Percentiles rank a stretch among this genome's conserved stretches.
phyloP scores from a whole-genome alignment of 2,329 filamentous ascomycete species.

The Aurifilum marmelostoma region DNA sequence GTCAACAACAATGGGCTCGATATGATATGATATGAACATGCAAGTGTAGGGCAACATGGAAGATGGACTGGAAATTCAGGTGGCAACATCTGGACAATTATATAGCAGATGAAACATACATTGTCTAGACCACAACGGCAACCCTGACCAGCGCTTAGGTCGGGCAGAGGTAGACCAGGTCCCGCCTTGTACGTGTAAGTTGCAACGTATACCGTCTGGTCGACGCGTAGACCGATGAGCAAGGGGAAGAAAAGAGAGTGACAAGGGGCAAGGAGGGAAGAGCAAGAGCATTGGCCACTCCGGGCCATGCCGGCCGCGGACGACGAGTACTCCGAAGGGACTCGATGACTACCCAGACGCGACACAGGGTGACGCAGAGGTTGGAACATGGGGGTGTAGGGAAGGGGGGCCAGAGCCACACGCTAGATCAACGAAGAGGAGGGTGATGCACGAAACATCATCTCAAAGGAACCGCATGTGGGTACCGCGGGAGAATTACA shows the following conservation, averaged over 20 bases:
- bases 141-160: slow-evolving; percentile 6
- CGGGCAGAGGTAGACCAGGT: slow-evolving; percentile 14
- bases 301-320: slow-evolving; percentile 21
- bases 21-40: slow-evolving; percentile 2
- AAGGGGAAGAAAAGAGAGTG: not conserved
- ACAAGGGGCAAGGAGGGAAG: not conserved
- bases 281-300: slow-evolving; percentile 1
- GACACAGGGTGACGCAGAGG: slow-evolving; percentile 29
- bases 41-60: not conserved
- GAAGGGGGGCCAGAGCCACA: not conserved
- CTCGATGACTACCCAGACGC: slow-evolving; percentile 28
- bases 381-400: not conserved
- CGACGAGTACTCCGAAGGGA: slow-evolving; percentile 20
- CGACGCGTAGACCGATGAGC: slow-evolving; percentile 23
- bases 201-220: slow-evolving; percentile 22
- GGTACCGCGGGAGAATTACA: slow-evolving; percentile 13
- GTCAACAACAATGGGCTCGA: not conserved
- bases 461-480: slow-evolving; percentile 17
- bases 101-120: slow-evolving; percentile 15
- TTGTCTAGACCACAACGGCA: not conserved
- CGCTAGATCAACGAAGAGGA: not conserved
- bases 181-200: slow-evolving; percentile 28
- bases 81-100: slow-evolving; percentile 28
- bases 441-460: not conserved
- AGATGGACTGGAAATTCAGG: slow-evolving; percentile 26